Evolutionary conservation across 768 basidiomycete species (phyloP).

Genomic region (Tephrocybe sp.): DNA sequence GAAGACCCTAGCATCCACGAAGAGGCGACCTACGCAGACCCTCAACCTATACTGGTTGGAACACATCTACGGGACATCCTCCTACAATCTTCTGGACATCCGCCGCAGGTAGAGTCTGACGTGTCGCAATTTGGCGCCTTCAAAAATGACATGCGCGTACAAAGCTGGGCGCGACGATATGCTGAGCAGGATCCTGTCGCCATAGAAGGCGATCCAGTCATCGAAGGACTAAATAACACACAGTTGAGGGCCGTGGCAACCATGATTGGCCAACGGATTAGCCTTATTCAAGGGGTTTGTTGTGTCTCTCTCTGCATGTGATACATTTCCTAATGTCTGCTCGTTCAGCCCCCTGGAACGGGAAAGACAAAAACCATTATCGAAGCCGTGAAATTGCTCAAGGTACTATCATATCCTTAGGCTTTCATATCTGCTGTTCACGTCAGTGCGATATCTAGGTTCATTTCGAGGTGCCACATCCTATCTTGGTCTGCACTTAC

Average conservation of each 20-base stretch:
- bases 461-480: constrained; percentile 80
- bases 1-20: constrained; percentile 49
- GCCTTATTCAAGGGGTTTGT: constrained; percentile 85
- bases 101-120: constrained; percentile 9
- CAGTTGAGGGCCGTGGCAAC: constrained; percentile 81
- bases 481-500: constrained; percentile 89
- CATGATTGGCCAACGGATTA: constrained; percentile 79
- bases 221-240: constrained; percentile 65
- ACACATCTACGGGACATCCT: constrained; percentile 72
- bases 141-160: constrained; percentile 68
- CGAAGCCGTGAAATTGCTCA: constrained; percentile 78
- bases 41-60: constrained; percentile 60
- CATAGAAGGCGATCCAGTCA: constrained; percentile 75
- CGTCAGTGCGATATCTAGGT: constrained; percentile 32
- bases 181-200: constrained; percentile 52
- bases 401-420: constrained; percentile 36
- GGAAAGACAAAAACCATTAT: constrained; percentile 93
- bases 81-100: constrained; percentile 53
- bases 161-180: constrained; percentile 80
- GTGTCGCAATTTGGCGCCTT: constrained; percentile 46
- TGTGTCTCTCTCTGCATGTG: not conserved
- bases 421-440: not conserved
- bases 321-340: constrained; percentile 1
- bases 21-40: constrained; percentile 23
- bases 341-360: constrained; percentile 76